These are phyloP conservation scores for Microdochium nivale DNA, from an alignment of 2,329 filamentous ascomycete species.

Conservation along the genomic window DNA sequence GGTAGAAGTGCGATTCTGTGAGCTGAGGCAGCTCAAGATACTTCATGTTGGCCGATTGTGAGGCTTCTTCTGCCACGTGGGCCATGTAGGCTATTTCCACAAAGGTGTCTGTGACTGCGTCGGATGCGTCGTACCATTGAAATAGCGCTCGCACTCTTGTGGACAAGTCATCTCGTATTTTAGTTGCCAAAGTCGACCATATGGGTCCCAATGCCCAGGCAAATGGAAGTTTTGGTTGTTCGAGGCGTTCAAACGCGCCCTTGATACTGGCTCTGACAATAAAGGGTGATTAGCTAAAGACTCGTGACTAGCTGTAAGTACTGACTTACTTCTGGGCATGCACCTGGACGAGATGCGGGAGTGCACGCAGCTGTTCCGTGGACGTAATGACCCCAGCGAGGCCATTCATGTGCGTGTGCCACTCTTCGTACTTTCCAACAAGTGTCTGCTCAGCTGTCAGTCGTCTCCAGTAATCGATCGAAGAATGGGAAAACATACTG, in stretches of 20 bases:
- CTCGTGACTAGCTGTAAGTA: not conserved
- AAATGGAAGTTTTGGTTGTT: not conserved
- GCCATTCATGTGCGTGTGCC: not conserved
- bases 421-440: not conserved
- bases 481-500: not conserved
- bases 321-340: not conserved
- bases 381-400: not conserved
- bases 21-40: not conserved
- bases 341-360: not conserved
- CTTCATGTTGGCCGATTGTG: not conserved
- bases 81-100: not conserved
- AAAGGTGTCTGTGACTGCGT: not conserved
- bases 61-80: not conserved
- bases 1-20: not conserved
- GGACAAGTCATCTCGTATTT: not conserved
- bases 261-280: not conserved
- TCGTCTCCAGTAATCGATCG: not conserved
- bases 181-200: not conserved
- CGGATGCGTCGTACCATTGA: not conserved
- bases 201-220: not conserved
- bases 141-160: not conserved
- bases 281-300: not conserved
- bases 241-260: not conserved
- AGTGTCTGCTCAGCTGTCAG: not conserved
- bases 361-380: not conserved